phyloP scores from a whole-genome alignment of 495 filamentous ascomycete genomes.

The Lindgomyces ingoldianus region DNA sequence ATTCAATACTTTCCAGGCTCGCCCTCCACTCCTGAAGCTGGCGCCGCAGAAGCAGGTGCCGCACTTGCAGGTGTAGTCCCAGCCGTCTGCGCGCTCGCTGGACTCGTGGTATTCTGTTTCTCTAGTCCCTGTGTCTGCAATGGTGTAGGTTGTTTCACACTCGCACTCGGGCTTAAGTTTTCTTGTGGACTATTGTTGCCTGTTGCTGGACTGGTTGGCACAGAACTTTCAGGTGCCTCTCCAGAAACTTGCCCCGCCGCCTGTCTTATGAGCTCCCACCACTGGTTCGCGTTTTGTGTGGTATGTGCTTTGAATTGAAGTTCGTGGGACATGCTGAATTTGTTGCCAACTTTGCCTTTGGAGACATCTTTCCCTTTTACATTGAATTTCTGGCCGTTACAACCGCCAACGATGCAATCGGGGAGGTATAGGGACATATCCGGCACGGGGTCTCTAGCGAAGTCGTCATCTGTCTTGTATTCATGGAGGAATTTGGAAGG shows the following conservation, averaged over 20 bases:
- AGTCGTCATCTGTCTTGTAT: conserved; percentile 90
- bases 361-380: conserved; percentile 90
- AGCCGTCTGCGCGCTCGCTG: conserved; percentile 9
- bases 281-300: conserved; percentile 72
- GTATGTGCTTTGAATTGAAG: conserved; percentile 73
- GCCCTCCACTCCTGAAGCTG: conserved; percentile 20
- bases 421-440: conserved; percentile 90
- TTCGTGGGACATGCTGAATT: conserved; percentile 63
- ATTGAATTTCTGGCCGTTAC: conserved; percentile 81
- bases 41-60: conserved; percentile 9
- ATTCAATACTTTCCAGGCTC: conserved; percentile 31
- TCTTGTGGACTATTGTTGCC: not conserved
- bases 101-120: conserved; percentile 12
- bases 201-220: conserved; percentile 31
- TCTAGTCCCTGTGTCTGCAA: conserved; percentile 45
- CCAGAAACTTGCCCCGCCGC: conserved; percentile 41
- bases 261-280: conserved; percentile 67
- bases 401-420: conserved; percentile 76
- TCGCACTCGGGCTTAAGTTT: conserved; percentile 32
- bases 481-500: conserved; percentile 86
- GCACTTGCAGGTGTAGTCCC: conserved; percentile 17
- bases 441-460: conserved; percentile 75
- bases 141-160: conserved; percentile 35
- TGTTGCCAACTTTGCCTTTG: conserved; percentile 60
- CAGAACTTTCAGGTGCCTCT: conserved; percentile 37